Conservation (phyloP, 345 rosid species). For the Bruguiera sexangula region DNA sequence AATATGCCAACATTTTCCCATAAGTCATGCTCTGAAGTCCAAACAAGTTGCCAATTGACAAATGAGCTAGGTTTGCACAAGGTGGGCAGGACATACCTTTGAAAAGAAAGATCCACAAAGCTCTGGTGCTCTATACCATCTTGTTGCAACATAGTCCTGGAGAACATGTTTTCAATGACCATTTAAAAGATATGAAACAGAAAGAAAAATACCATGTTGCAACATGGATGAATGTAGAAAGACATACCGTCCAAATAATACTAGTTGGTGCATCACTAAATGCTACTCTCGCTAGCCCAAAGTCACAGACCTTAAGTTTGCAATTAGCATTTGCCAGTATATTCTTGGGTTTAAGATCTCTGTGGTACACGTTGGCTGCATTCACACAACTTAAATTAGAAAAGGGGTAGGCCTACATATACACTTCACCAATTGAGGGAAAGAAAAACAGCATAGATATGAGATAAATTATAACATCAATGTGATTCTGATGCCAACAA, state of each 20-base stretch:
- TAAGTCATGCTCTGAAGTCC: not conserved
- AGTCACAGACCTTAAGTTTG: constrained; percentile 93
- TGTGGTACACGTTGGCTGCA: constrained; percentile 94
- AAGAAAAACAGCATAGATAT: not conserved
- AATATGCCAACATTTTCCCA: constrained; percentile 1
- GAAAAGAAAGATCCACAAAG: constrained; percentile 95
- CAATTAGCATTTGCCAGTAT: constrained; percentile 96
- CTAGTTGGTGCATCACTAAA: constrained; percentile 86
- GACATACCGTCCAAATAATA: constrained; percentile 86
- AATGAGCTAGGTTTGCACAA: constrained; percentile 1
- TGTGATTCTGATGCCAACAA: not conserved
- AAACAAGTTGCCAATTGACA: constrained; percentile 10
- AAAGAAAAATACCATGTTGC: not conserved
- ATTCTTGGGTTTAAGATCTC: constrained; percentile 98
- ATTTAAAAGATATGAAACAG: not conserved
- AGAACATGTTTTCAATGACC: constrained; percentile 14
- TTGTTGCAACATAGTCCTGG: constrained; percentile 95
- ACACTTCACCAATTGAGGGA: not conserved
- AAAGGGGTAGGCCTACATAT: constrained; percentile 8
- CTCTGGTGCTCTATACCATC: constrained; percentile 99
- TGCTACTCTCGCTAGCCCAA: constrained; percentile 94
- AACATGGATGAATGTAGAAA: not conserved
- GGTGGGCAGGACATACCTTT: constrained; percentile 50
- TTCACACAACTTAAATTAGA: constrained; percentile 21
- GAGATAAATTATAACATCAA: not conserved